These are phyloP conservation scores for Citrus sp. DNA, from an alignment of 345 rosid genomes.

Conservation along the genomic window DNA sequence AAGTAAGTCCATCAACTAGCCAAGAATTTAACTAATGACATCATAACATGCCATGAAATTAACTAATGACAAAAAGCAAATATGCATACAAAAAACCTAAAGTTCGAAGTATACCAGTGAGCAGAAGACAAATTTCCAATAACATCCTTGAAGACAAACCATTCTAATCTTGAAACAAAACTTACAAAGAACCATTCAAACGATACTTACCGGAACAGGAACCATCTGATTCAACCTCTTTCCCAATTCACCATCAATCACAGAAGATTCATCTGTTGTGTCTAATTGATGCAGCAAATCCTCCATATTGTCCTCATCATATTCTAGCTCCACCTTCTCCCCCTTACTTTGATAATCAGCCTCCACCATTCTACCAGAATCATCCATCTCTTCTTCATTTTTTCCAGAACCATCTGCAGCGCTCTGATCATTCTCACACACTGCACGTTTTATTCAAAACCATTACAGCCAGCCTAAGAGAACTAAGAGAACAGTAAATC, in stretches of 20 bases:
- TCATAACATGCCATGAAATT: not conserved
- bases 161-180: not conserved
- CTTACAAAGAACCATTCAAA: not conserved
- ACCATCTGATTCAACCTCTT: constrained; percentile 69
- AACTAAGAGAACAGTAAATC: not conserved
- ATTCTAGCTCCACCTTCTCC: constrained; percentile 24
- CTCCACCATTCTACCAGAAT: not conserved
- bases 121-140: not conserved
- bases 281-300: constrained; percentile 34
- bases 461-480: not conserved
- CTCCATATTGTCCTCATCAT: constrained; percentile 22
- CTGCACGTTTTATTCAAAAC: constrained; percentile 24
- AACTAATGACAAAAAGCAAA: not conserved
- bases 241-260: constrained; percentile 67
- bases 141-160: not conserved
- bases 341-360: constrained; percentile 4
- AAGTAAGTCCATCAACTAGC: too few relatives aligned
- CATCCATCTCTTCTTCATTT: constrained; percentile 14
- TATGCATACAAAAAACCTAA: not conserved
- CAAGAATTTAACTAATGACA: too few relatives aligned
- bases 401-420: constrained; percentile 7
- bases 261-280: constrained; percentile 51
- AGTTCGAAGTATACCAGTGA: not conserved
- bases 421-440: constrained; percentile 22
- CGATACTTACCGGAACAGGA: constrained; percentile 63